A percentile compares a stretch with the other conserved stretches of the same genome.
phyloP scores from a whole-genome alignment of 176 grass and related monocot species.

The Carex pumila region DNA sequence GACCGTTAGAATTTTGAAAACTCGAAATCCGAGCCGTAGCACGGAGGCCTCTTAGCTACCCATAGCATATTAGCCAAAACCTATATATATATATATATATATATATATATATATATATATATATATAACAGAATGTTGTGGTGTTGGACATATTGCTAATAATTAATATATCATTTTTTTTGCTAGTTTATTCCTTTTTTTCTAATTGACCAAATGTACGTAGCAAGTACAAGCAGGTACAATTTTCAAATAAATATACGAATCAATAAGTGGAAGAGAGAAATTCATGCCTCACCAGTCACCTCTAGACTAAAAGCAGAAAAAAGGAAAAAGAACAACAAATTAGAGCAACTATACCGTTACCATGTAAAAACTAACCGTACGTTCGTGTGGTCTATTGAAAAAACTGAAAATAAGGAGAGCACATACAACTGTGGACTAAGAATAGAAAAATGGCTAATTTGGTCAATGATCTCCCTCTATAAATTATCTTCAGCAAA shows the following conservation, averaged over 20 bases:
- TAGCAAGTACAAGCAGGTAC: background rate
- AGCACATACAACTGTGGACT: background rate
- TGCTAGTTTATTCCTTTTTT: background rate
- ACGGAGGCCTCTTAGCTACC: no score
- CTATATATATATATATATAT: no score
- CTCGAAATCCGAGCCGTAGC: no score
- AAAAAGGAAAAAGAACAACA: background rate
- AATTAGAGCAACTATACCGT: background rate
- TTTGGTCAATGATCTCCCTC: background rate
- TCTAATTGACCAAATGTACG: background rate
- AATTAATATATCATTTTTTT: background rate
- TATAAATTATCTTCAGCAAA: background rate
- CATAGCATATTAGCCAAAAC: no score
- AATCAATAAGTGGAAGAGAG: background rate
- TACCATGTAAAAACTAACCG: background rate
- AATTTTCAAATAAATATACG: background rate
- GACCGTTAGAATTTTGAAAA: no score
- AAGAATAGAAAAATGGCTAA: constrained; percentile 9
- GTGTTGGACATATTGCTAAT: background rate
- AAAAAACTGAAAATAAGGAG: background rate
- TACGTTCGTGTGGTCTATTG: background rate
- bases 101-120: no score
- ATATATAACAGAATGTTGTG: background rate
- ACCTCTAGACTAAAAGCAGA: background rate
- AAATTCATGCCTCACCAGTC: background rate